phyloP scores from a whole-genome alignment of 352 stramenopile genomes.

The Blastocystis sp. region DNA sequence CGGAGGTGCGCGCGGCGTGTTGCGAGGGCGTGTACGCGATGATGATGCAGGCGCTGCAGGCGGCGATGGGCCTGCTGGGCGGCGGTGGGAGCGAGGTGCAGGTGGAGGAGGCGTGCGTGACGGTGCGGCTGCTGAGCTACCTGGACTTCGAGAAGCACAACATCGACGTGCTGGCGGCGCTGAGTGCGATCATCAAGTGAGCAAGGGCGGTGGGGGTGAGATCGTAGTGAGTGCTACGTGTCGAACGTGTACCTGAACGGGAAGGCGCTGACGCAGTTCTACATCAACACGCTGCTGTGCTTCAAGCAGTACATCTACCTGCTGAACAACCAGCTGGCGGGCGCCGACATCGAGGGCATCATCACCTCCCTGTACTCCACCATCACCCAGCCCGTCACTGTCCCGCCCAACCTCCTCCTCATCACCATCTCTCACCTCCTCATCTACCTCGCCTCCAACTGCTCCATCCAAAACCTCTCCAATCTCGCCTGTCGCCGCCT shows the following conservation, averaged over 20 bases:
- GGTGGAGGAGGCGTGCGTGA: not conserved
- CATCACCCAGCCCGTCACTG: slow-evolving; percentile 28
- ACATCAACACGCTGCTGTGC: slow-evolving; percentile 41
- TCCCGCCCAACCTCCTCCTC: slow-evolving; percentile 44
- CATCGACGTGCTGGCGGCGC: not conserved
- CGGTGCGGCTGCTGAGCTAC: slow-evolving; percentile 41
- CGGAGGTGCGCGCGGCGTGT: not conserved
- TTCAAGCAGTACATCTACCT: slow-evolving; percentile 58
- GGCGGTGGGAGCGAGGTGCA: not conserved
- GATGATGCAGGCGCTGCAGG: not conserved
- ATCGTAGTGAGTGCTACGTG: slow-evolving; percentile 55
- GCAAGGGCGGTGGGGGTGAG: not conserved
- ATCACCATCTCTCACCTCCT: slow-evolving; percentile 63
- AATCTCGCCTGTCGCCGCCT: slow-evolving; percentile 8
- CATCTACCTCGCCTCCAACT: slow-evolving; percentile 42
- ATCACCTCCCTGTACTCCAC: slow-evolving; percentile 38
- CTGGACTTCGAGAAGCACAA: slow-evolving; percentile 45
- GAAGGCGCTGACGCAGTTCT: slow-evolving; percentile 27
- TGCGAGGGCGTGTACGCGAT: not conserved
- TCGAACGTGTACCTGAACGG: slow-evolving; percentile 54
- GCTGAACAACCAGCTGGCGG: slow-evolving; percentile 20
- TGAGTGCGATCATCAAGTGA: slow-evolving; percentile 37
- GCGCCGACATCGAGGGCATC: slow-evolving; percentile 55
- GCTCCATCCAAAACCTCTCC: not conserved
- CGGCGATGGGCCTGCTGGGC: not conserved